Conservation (phyloP, 805 yeast species). For the Candida montana region DNA sequence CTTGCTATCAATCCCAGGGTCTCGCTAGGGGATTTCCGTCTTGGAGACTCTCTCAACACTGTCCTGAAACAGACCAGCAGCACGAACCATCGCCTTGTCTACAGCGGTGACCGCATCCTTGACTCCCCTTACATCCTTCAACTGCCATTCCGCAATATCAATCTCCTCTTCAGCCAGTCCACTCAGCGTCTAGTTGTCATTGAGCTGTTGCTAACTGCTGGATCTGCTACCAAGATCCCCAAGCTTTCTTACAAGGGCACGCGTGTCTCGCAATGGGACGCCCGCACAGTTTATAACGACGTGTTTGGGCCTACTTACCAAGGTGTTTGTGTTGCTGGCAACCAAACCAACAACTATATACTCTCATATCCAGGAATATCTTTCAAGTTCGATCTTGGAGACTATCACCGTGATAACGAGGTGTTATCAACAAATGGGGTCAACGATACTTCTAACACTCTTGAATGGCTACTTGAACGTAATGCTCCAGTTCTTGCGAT, state of each 20-base stretch:
- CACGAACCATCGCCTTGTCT: conserved; percentile 2
- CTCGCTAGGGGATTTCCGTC: conserved; percentile 2
- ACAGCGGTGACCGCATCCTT: not conserved
- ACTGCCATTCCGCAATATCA: not conserved
- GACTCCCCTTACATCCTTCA: conserved; percentile 2
- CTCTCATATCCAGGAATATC: conserved; percentile 54
- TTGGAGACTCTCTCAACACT: conserved; percentile 6
- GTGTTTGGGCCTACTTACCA: conserved; percentile 61
- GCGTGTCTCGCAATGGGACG: conserved; percentile 19
- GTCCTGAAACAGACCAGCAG: not conserved
- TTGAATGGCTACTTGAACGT: conserved; percentile 5
- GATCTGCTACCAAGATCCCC: conserved; percentile 8
- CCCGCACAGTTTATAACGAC: conserved; percentile 47
- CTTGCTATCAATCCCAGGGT: conserved; percentile 1
- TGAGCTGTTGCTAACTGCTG: no score
- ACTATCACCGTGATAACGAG: no score
- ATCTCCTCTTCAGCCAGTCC: conserved; percentile 4
- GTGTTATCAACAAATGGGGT: no score
- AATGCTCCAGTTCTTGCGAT: conserved; percentile 12
- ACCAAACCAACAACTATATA: conserved; percentile 22
- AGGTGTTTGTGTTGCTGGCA: conserved; percentile 32
- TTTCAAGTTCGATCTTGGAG: conserved; percentile 40
- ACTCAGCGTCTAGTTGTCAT: conserved; percentile 12
- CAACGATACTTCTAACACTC: no score
- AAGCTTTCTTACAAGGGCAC: conserved; percentile 13